Evolutionary conservation across 805 yeast genomes (phyloP).

Genomic region (Ogataea henricii): DNA sequence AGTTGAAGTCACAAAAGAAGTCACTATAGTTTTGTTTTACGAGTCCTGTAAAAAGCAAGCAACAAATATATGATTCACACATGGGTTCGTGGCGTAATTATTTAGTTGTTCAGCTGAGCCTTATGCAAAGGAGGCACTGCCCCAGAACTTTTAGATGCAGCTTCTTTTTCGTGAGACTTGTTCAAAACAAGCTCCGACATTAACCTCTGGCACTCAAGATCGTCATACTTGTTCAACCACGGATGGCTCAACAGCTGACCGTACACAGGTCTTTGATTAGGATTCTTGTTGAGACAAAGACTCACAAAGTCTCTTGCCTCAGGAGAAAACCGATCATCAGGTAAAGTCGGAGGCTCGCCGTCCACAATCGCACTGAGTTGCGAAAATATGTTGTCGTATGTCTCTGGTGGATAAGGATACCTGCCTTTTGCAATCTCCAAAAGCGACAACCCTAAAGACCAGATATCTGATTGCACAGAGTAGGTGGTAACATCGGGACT

Average conservation of each 20-base stretch:
- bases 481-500: constrained; percentile 78
- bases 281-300: constrained; percentile 76
- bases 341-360: constrained; percentile 86
- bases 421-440: constrained; percentile 87
- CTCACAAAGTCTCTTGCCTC: constrained; percentile 83
- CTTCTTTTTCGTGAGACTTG: constrained; percentile 35
- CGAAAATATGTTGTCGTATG: constrained; percentile 84
- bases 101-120: constrained; percentile 17
- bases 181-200: constrained; percentile 37
- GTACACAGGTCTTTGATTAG: constrained; percentile 80
- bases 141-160: constrained; percentile 14
- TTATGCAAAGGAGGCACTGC: constrained; percentile 29
- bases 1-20: background rate
- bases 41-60: background rate
- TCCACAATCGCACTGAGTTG: constrained; percentile 97
- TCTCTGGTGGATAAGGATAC: constrained; percentile 97
- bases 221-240: constrained; percentile 66
- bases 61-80: background rate
- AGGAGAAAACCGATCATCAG: constrained; percentile 59
- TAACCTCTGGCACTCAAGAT: constrained; percentile 32
- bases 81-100: background rate
- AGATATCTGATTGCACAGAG: constrained; percentile 91
- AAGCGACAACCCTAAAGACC: constrained; percentile 89
- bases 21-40: background rate
- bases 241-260: constrained; percentile 74